phyloP scores from a whole-genome alignment of 148 eudicot species.

The Gaultheria prostrata region DNA sequence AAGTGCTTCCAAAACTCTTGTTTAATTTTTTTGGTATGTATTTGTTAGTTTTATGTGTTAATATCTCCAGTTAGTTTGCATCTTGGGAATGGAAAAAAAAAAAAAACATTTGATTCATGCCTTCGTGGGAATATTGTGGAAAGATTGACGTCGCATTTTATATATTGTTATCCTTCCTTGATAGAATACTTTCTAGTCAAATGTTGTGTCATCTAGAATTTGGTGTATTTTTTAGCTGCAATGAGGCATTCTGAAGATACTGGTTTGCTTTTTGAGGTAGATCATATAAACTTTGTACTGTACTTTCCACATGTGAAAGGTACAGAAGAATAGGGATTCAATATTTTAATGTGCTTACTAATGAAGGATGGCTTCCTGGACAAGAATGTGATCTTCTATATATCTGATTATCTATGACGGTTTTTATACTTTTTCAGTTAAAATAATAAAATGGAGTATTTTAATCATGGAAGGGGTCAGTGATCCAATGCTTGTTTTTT shows the following conservation, averaged over 20 bases:
- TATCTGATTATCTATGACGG: neutral
- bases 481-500: neutral
- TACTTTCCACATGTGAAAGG: neutral
- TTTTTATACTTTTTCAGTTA: neutral
- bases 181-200: neutral
- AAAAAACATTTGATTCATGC: neutral
- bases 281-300: neutral
- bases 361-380: constrained; percentile 10
- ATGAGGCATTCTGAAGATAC: neutral
- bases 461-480: neutral
- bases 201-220: neutral
- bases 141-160: neutral
- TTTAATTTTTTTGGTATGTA: neutral
- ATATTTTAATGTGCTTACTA: neutral
- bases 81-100: neutral
- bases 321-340: neutral
- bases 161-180: neutral
- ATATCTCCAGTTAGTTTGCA: neutral
- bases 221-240: neutral
- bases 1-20: neutral
- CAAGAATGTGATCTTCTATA: neutral
- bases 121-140: neutral
- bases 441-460: no score
- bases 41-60: neutral
- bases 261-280: neutral